Percentiles rank a stretch among this genome's conserved stretches.
These are phyloP conservation scores for Suillus subalutaceus DNA, from an alignment of 768 basidiomycete species.

Conservation along the genomic window DNA sequence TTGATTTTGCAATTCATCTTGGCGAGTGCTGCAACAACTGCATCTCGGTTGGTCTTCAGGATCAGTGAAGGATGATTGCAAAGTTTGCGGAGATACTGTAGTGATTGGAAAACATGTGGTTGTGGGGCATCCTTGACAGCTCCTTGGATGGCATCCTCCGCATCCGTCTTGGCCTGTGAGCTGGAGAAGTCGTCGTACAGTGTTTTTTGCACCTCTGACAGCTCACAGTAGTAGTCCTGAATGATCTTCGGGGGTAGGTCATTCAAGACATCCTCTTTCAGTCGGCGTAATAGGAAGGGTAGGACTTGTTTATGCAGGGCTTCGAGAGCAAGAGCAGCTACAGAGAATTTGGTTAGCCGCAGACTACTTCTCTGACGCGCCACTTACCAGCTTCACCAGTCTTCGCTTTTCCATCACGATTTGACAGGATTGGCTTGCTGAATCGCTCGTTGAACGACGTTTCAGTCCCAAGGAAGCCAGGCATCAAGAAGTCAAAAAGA, in stretches of 20 bases:
- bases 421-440: constrained; percentile 92
- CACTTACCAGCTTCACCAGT: constrained; percentile 89
- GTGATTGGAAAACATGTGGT: constrained; percentile 93
- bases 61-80: constrained; percentile 97
- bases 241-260: constrained; percentile 99
- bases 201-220: constrained; percentile 91
- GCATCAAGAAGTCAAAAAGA: constrained; percentile 99
- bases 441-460: constrained; percentile 93
- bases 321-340: constrained; percentile 92
- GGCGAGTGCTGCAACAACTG: constrained; percentile 57
- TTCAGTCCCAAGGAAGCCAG: constrained; percentile 97
- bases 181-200: constrained; percentile 94
- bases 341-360: constrained; percentile 5
- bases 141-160: constrained; percentile 62
- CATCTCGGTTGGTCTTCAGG: constrained; percentile 69
- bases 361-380: constrained; percentile 4
- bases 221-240: constrained; percentile 98
- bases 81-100: constrained; percentile 95
- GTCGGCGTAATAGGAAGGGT: constrained; percentile 93
- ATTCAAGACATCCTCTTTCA: constrained; percentile 96
- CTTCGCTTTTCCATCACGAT: constrained; percentile 93
- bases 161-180: constrained; percentile 68
- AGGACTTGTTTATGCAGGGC: constrained; percentile 98
- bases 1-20: constrained; percentile 50
- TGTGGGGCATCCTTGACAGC: constrained; percentile 48